Evolutionary conservation across 1,139 yeast genomes (phyloP), one percentile per base, ranked within the genome.

Genomic region (Yamadazyma sp.): DNA sequence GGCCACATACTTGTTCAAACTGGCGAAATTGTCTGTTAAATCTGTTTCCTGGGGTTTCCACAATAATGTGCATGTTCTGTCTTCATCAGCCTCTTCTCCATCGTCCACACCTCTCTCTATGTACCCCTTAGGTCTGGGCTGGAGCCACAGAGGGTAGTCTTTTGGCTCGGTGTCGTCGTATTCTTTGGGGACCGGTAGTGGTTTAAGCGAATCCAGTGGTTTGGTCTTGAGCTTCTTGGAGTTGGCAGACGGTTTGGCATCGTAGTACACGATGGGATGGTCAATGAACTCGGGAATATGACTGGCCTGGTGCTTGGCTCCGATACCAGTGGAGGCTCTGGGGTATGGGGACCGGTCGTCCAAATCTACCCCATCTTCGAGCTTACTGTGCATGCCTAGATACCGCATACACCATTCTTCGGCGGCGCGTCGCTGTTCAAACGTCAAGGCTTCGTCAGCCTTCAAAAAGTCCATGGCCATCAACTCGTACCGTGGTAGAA

Each of bases 371-470:
- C 86, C 88, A 57, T 87, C 95, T 52, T 86, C 94, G 23, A 86
- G 59, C 41, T 78, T 72, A 1, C 90, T 78, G 58, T 87, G 87
- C 63, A 82, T 74, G 1, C 96, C 95, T 31, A 86, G 67, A 52
- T 86, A 88, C 45, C 95, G 62, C 69, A 82, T 84, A 7, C 82
- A 82, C 96, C 96, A 88, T 53, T 81, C 87, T 56, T 81, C 86
- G 22, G 62, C 50, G 18, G 70, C 56, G 41, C 87, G 54, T 45
- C 86, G 57, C 45, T 77, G 63, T 23, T 66, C 63, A 15, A 76
- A 56, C 0, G 80, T 58, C 3, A 73, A 46, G 12, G 10, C 5
- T 2, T 56, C 51, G 55, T 72, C 90, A 32, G 59, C 62, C 39
- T 59, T 65, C 23, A 81, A 54, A 47, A 80, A 81, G 12, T 68